These are phyloP conservation scores for Trematosphaeria pertusa DNA, from an alignment of 2,329 filamentous ascomycete species.

Conservation along the genomic window DNA sequence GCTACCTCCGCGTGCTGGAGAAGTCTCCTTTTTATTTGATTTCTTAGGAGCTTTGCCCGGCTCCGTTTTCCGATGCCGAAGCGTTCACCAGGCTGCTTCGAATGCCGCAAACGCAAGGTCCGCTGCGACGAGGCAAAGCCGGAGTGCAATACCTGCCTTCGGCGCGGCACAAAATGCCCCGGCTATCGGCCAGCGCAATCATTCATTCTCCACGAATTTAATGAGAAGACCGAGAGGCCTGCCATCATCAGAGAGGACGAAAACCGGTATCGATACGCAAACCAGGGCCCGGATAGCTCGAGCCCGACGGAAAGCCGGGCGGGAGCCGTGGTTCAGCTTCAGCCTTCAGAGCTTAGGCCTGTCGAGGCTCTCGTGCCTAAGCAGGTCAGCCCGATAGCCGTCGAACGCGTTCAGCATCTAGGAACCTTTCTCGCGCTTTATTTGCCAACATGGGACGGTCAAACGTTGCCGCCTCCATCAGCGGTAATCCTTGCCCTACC, in stretches of 20 bases:
- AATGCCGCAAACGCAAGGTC: slow-evolving; percentile 47
- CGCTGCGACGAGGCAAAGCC: slow-evolving; percentile 46
- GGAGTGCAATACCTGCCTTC: slow-evolving; percentile 43
- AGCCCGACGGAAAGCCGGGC: slow-evolving; percentile 8
- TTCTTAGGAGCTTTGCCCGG: too few relatives aligned
- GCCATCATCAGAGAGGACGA: slow-evolving; percentile 45
- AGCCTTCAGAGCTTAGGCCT: slow-evolving; percentile 18
- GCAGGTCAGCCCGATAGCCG: slow-evolving; percentile 42
- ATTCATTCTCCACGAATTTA: slow-evolving; percentile 45
- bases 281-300: slow-evolving; percentile 18
- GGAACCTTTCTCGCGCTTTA: slow-evolving; percentile 43
- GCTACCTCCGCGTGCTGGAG: too few relatives aligned
- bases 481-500: slow-evolving; percentile 44
- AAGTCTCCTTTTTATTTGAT: too few relatives aligned
- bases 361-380: slow-evolving; percentile 31
- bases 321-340: slow-evolving; percentile 16
- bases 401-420: slow-evolving; percentile 45
- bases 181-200: slow-evolving; percentile 44
- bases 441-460: slow-evolving; percentile 35
- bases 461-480: slow-evolving; percentile 43
- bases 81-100: slow-evolving; percentile 45
- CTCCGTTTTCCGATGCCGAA: slow-evolving; percentile 47
- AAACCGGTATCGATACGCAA: slow-evolving; percentile 40
- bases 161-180: slow-evolving; percentile 44
- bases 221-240: slow-evolving; percentile 34